Evolutionary conservation across 352 stramenopile genomes (phyloP).

Genomic region (Phytopythium helicoides): DNA sequence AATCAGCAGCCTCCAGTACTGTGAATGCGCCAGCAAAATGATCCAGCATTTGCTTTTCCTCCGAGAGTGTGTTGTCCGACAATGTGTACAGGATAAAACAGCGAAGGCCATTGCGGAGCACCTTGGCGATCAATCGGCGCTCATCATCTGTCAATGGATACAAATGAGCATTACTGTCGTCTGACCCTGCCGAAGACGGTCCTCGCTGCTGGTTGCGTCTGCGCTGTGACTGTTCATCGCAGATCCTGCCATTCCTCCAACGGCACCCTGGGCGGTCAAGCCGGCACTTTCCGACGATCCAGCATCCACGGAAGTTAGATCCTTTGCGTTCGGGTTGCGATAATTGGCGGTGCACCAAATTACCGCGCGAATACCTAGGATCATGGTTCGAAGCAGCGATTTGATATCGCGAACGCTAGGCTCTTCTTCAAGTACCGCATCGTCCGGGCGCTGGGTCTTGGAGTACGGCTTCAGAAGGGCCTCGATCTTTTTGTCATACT

Average conservation of each 20-base stretch:
- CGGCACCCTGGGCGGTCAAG: slow-evolving; percentile 16
- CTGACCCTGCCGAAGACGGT: slow-evolving; percentile 9
- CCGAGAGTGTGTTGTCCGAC: slow-evolving; percentile 80
- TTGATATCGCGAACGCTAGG: slow-evolving; percentile 90
- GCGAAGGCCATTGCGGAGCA: slow-evolving; percentile 91
- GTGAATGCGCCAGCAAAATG: slow-evolving; percentile 97
- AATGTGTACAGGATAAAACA: slow-evolving; percentile 94
- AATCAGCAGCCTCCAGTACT: slow-evolving; percentile 93
- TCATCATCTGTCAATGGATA: slow-evolving; percentile 93
- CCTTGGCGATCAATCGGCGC: slow-evolving; percentile 90
- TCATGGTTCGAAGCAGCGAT: slow-evolving; percentile 94
- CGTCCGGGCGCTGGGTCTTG: slow-evolving; percentile 40
- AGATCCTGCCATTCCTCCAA: slow-evolving; percentile 8
- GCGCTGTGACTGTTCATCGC: neutral
- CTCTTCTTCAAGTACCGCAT: slow-evolving; percentile 72
- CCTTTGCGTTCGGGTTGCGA: slow-evolving; percentile 81
- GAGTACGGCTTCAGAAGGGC: slow-evolving; percentile 52
- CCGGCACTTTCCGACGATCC: slow-evolving; percentile 30
- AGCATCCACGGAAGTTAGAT: slow-evolving; percentile 79
- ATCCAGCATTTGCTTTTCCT: slow-evolving; percentile 96
- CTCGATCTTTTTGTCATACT: slow-evolving; percentile 78
- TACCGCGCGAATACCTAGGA: slow-evolving; percentile 97
- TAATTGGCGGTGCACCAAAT: slow-evolving; percentile 98
- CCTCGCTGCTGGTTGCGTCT: neutral
- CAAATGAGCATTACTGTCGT: slow-evolving; percentile 34